Base-by-base conservation (phyloP, 2,329 filamentous ascomycete genomes). In the Botrytis paeoniae region DNA sequence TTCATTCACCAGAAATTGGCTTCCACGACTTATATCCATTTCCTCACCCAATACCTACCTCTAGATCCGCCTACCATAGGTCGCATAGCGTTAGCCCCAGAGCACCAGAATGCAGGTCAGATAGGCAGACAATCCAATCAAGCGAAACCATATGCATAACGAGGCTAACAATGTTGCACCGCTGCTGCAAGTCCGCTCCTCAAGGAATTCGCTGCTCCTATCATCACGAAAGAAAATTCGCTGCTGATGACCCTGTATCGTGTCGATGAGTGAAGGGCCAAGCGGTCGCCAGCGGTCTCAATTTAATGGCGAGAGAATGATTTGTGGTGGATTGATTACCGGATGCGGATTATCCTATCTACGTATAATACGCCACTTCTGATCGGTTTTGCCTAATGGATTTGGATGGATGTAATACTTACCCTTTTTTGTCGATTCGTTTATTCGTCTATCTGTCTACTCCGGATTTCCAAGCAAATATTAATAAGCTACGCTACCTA, bases 111-210 rank as follows among this genome's bases (percentile, higher is more conserved):
- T 62, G 60, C 60, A 62, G 37, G 60, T 62, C 60, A 62, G 60
- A 62, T 62, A 62, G 60, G 60, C 60, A 62, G 22, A 62, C 22
- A 18, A 39, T 62, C 60, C 60, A 62, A 62, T 62, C 60, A 62
- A 62, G 35, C 22, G 37, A 22, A 39, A 9, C 12, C 16, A 39
- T 18, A 62, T 62, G 60, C 22, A 39, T n/a, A 62, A 62, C 60
- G 35, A 62, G 60, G 60, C 60, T 39, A 37, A 25, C 35, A 61
- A 14, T 61, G 35, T 37, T 61, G 59, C 59, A 61, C 51, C 51
- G 51, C n/a, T 57, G 51, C 51, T 57, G 51, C 51, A 61, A 61
- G 59, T 39, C 12, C 6, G 39, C 60, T 18, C 35, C 22, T 37
- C 60, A 18, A n/a, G 35, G 37, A 62, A 39, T n/a, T 0, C 6